Base-by-base conservation (phyloP, 2,329 filamentous ascomycete genomes). In the Calonectria naviculata region DNA sequence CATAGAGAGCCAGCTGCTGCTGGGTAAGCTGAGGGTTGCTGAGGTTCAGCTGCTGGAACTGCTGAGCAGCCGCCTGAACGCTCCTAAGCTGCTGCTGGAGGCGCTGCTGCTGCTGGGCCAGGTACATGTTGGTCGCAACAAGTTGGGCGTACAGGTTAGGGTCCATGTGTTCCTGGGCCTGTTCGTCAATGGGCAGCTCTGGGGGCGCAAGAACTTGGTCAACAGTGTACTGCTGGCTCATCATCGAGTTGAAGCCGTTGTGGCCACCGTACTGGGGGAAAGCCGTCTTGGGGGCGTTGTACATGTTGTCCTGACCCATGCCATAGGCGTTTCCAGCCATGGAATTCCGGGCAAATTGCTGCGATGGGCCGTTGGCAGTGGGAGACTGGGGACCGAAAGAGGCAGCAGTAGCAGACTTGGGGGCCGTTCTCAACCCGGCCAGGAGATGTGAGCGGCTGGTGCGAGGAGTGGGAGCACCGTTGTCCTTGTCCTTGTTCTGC, bases 401-500 rank as follows among this genome's bases (percentile, higher is more conserved):
- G 44, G 92, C 89, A 24, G 92, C 90, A n/a, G 89, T 89, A 34
- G 91, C 89, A 60, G 93, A 95, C 88, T 98, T 98, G 42, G 97
- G 97, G 62, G 95, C 95, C 73, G 97, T 99, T 81, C 97, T 92
- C 72, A 99, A 89, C 68, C 96, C 96, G 72, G 96, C 96, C 80
- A 99, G 91, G 74, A 99, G 90, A 81, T 99, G 97, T 74, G 95
- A 97, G 76, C 97, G 94, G 84, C 95, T 98, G 66, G 96, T 98
- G 80, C 96, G 93, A 72, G 96, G 97, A 65, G 95, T 97, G 10
- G 94, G 91, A 66, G 91, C 89, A 68, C 91, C 89, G 68, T 91
- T 88, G 78, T 91, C 84, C 76, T 93, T 91, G 79, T 91, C 89
- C 65, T 91, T 90, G 80, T 92, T 90, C 69, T 93, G 89, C 83